Base-by-base conservation (phyloP, 2,329 filamentous ascomycete genomes). In the Eurotiales sp. region DNA sequence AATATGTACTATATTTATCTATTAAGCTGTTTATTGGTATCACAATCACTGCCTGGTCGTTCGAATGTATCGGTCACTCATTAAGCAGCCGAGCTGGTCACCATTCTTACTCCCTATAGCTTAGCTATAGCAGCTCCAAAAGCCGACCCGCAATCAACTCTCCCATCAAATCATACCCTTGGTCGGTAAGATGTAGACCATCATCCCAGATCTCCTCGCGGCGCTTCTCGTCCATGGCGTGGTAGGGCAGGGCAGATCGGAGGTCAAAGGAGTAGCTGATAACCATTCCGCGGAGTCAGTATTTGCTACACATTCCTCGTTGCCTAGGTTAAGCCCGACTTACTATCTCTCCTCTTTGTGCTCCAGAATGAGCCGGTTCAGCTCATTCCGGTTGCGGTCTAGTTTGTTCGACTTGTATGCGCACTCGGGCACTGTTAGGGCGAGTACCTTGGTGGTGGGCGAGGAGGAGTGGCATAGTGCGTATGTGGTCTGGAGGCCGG, bases 81-180 rank as follows among this genome's bases (percentile, higher is more conserved):
- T n/a, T n/a, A n/a, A 27, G 5, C 5, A 10, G 25, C 25, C 25
- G 5, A 10, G 10, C 25, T 27, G 25, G 25, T 27, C 25, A 27
- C n/a, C n/a, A n/a, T n/a, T n/a, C n/a, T n/a, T n/a, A n/a, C n/a
- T n/a, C n/a, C n/a, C n/a, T 27, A 27, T 5, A 27, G 5, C 25
- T 6, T 17, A 37, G 8, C 8, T 12, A 14, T 5, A 55, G 22
- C 36, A 84, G 67, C 25, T 73, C 70, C 41, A 81, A 68, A 8
- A 86, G 64, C 25, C 69, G 73, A 21, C 77, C 72, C 42, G 77
- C 83, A 45, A 86, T 72, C 51, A 77, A 72, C 34, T 75, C 71
- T 2, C 83, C 84, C 72, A 87, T 81, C 59, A 80, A 69, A 60
- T 84, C 76, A 69, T 87, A 86, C 7, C 84, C 84, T 6, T 70